A percentile compares a stretch with the other conserved stretches of the same genome.
These are phyloP conservation scores for Pythium biforme DNA, from an alignment of 352 stramenopile genomes.

Conservation along the genomic window DNA sequence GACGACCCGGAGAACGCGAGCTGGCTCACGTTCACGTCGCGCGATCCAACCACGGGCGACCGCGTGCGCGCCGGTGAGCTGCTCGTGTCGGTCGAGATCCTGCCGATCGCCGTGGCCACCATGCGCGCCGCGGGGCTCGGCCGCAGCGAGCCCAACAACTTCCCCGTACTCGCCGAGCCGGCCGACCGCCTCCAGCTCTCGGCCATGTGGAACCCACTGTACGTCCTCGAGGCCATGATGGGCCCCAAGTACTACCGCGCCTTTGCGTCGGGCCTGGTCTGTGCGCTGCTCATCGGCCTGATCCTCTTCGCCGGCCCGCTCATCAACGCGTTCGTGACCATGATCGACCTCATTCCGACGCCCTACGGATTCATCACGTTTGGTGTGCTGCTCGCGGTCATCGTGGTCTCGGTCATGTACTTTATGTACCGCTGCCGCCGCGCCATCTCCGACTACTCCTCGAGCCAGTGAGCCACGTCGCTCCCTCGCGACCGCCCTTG, in stretches of 20 bases:
- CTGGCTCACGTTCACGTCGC: conserved; percentile 75
- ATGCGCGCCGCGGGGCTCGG: conserved; percentile 70
- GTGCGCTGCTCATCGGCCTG: conserved; percentile 49
- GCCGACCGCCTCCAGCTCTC: conserved; percentile 72
- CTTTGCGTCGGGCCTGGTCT: conserved; percentile 67
- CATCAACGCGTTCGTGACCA: conserved; percentile 64
- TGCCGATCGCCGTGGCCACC: conserved; percentile 53
- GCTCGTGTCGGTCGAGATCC: conserved; percentile 71
- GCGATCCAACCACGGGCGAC: conserved; percentile 54
- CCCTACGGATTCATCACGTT: conserved; percentile 65
- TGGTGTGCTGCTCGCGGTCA: conserved; percentile 35
- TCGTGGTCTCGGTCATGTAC: conserved; percentile 45
- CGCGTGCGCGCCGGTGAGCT: conserved; percentile 63
- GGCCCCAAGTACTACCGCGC: conserved; percentile 69
- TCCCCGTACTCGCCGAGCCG: conserved; percentile 69
- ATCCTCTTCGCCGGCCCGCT: conserved; percentile 70
- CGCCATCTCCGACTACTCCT: conserved; percentile 30
- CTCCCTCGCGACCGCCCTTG: too few relatives aligned
- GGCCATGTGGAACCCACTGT: conserved; percentile 82
- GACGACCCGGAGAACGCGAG: conserved; percentile 73
- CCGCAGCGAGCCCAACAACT: conserved; percentile 78
- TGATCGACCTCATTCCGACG: conserved; percentile 61
- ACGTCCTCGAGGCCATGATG: conserved; percentile 76
- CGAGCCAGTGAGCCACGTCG: not conserved
- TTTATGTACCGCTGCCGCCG: conserved; percentile 56